Evolutionary conservation across 2,329 filamentous ascomycete genomes (phyloP).

Genomic region (Scedosporium minutisporum): DNA sequence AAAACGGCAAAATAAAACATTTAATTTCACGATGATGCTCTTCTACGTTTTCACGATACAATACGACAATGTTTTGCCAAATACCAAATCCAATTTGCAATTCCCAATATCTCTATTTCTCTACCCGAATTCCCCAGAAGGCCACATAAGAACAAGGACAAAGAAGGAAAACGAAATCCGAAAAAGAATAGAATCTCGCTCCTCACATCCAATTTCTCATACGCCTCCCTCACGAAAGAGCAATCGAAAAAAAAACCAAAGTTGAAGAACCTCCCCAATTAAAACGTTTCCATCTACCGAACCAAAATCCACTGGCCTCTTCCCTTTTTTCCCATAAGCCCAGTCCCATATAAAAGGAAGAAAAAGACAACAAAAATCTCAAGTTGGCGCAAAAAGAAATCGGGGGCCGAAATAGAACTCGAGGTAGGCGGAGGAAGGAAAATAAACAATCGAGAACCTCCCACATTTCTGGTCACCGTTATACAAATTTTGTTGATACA

Average conservation of each 20-base stretch:
- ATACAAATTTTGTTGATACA: neutral
- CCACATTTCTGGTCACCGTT: no score
- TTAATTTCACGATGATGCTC: neutral
- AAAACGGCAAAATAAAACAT: no score
- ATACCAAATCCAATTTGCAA: neutral
- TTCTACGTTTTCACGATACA: no score
- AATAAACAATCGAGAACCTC: neutral
- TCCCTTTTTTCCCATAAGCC: neutral
- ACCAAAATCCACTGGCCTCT: neutral
- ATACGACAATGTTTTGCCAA: neutral
- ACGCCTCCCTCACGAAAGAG: neutral
- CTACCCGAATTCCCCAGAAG: neutral
- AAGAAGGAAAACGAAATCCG: neutral
- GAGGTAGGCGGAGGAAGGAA: neutral
- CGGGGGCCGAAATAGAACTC: neutral
- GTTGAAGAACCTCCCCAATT: neutral
- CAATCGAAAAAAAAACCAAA: neutral
- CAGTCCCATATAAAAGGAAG: neutral
- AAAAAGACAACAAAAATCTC: neutral
- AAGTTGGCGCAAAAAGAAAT: neutral
- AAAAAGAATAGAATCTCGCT: neutral
- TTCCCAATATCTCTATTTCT: neutral
- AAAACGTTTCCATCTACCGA: neutral
- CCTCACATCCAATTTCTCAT: neutral
- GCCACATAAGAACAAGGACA: neutral